A percentile compares a stretch with the other conserved stretches of the same genome.
phyloP scores from a whole-genome alignment of 2,329 filamentous ascomycete genomes.

The Cladophialophora psammophila region DNA sequence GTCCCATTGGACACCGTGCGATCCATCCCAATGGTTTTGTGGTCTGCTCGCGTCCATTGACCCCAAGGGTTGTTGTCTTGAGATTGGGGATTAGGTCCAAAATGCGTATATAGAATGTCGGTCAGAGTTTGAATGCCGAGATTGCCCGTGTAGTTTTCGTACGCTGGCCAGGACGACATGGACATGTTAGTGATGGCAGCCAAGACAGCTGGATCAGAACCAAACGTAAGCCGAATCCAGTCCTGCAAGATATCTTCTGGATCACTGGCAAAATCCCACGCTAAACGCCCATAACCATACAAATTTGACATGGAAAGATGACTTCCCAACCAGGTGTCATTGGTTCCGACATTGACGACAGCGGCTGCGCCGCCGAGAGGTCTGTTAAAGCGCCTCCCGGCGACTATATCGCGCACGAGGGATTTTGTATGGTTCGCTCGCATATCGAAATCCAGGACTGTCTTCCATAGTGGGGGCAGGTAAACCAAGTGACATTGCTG shows the following conservation, averaged over 20 bases:
- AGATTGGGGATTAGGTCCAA: conserved; percentile 70
- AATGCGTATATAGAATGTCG: conserved; percentile 72
- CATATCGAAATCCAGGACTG: conserved; percentile 71
- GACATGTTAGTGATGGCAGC: conserved; percentile 68
- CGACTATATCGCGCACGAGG: conserved; percentile 66
- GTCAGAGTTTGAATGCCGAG: conserved; percentile 73
- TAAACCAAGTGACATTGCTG: conserved; percentile 75
- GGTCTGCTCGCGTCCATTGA: conserved; percentile 74
- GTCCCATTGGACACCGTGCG: conserved; percentile 73
- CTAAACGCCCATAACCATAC: conserved; percentile 72
- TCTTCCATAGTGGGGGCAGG: conserved; percentile 72
- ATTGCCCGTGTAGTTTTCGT: conserved; percentile 75
- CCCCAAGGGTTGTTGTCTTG: conserved; percentile 74
- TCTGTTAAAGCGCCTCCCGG: conserved; percentile 65
- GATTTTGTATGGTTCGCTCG: conserved; percentile 65
- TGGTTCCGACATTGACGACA: conserved; percentile 71
- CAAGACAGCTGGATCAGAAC: conserved; percentile 61
- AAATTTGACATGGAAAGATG: conserved; percentile 75
- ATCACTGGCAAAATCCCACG: conserved; percentile 68
- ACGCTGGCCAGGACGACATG: conserved; percentile 73
- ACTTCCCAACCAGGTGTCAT: conserved; percentile 72
- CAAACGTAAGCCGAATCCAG: conserved; percentile 74
- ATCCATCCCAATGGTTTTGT: conserved; percentile 71
- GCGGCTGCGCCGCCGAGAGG: conserved; percentile 68
- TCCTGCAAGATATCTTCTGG: conserved; percentile 63